phyloP scores from a whole-genome alignment of 192 early-diverging fungal genomes.

The Linnemannia schmuckeri region DNA sequence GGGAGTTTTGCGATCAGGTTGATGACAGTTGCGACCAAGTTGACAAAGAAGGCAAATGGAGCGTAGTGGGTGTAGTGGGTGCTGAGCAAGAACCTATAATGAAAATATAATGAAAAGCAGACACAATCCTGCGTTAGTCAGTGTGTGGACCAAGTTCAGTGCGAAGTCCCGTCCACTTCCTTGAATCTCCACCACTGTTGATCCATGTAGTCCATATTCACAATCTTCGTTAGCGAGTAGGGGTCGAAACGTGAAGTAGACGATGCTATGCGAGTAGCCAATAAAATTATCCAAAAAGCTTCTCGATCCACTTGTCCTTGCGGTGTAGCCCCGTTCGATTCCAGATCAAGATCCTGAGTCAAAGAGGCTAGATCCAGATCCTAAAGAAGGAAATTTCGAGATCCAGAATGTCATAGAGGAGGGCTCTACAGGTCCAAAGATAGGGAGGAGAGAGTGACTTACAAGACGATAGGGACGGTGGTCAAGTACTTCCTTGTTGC shows the following conservation, averaged over 20 bases:
- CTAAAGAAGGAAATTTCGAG: neutral
- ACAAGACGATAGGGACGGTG: slow-evolving; percentile 94
- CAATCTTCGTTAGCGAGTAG: too few relatives aligned
- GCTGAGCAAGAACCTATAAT: slow-evolving; percentile 85
- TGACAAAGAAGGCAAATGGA: slow-evolving; percentile 89
- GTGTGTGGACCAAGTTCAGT: neutral
- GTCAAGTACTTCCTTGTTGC: slow-evolving; percentile 98
- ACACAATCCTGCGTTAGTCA: neutral
- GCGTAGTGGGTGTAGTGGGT: slow-evolving; percentile 98
- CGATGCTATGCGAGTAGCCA: too few relatives aligned
- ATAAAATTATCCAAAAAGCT: too few relatives aligned
- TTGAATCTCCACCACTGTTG: too few relatives aligned
- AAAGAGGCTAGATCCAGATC: neutral
- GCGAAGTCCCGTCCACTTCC: too few relatives aligned
- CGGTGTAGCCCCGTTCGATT: too few relatives aligned
- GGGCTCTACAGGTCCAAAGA: neutral
- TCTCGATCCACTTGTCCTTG: too few relatives aligned
- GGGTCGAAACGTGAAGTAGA: too few relatives aligned
- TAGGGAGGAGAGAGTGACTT: slow-evolving; percentile 58
- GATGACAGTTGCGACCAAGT: slow-evolving; percentile 85
- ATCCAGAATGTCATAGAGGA: neutral
- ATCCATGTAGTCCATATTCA: too few relatives aligned
- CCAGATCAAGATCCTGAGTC: neutral
- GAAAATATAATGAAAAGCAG: neutral
- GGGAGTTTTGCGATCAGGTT: slow-evolving; percentile 95